A percentile compares a stretch with the other conserved stretches of the same genome.
phyloP scores from a whole-genome alignment of 2,329 filamentous ascomycete species.

The Tolypocladium inflatum region DNA sequence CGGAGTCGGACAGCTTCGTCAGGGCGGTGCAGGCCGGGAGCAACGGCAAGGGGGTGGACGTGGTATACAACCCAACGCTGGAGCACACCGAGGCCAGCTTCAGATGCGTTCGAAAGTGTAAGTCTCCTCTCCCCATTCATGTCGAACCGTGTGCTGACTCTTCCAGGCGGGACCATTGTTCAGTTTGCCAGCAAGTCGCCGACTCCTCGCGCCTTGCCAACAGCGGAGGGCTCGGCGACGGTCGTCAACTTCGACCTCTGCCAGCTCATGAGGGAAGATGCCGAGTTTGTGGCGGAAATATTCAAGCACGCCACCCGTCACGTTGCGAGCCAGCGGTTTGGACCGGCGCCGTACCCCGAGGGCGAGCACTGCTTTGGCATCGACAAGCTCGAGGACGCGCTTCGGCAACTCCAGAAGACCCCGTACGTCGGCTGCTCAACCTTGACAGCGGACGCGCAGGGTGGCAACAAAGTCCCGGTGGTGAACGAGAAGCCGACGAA shows the following conservation, averaged over 20 bases:
- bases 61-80: constrained; percentile 37
- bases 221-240: constrained; percentile 12
- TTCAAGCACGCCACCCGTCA: constrained; percentile 11
- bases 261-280: constrained; percentile 21
- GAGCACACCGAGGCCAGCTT: constrained; percentile 19
- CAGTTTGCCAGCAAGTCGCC: constrained; percentile 18
- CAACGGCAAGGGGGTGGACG: constrained; percentile 23
- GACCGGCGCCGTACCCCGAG: background rate
- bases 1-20: constrained; percentile 22
- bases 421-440: constrained; percentile 15
- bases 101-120: constrained; percentile 25
- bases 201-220: constrained; percentile 5
- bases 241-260: constrained; percentile 23
- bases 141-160: background rate
- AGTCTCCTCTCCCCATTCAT: constrained; percentile 6
- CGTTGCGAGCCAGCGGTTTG: background rate
- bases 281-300: constrained; percentile 18
- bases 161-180: constrained; percentile 21
- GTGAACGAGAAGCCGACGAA: constrained; percentile 10
- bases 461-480: constrained; percentile 11
- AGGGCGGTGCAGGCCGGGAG: constrained; percentile 21
- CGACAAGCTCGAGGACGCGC: constrained; percentile 13
- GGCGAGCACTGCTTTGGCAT: constrained; percentile 9
- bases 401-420: constrained; percentile 13
- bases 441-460: constrained; percentile 6